Evolutionary conservation across 2,329 filamentous ascomycete genomes (phyloP), one percentile per base, ranked within the genome.

Genomic region (Microdochium trichocladiopsis): DNA sequence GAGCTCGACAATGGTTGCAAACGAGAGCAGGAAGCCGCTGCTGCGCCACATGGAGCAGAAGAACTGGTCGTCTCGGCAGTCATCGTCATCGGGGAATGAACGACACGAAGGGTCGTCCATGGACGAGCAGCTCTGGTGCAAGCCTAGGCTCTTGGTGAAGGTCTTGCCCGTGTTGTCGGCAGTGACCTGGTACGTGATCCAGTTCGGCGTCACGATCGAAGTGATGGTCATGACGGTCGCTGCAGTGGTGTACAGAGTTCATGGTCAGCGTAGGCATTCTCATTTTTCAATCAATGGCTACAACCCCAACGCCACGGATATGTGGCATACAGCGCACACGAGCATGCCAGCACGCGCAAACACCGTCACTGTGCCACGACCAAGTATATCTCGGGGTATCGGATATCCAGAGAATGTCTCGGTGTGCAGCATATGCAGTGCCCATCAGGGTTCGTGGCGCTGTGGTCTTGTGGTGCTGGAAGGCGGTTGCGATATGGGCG

Each of bases 31-130:
- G 70, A 96, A 97, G 23, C 89, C 91, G 33, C 90, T 84, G 24
- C 84, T 90, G 54, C 88, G 82, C 93, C 93, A 99, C 79, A 95
- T 87, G 61, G 84, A 87, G 75, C 94, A 97, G 72, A 97, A 96
- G 63, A 84, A 83, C 50, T 83, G 78, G 60, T 86, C 80, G 50
- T 82, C 79, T 60, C 77, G 72, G 69, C 89, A 93, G 65, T 90
- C 84, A 52, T 80, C 75, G 51, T 79, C 72, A 57, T 78, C 75
- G 3, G 90, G 90, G 67, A 91, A 94, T 28, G 74, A 71, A 23
- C 75, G 74, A 68, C 88, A 92, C 48, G 72, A 69, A n/a, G 73
- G 70, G 49, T 82, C 76, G 47, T 80, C 80, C 53, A 88, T 73
- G 53, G 82, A 87, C 51, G 86, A 88, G 72, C 93, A 99, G 66